These are phyloP conservation scores for Phoma sp. DNA, from an alignment of 2,329 filamentous ascomycete species.

Conservation along the genomic window DNA sequence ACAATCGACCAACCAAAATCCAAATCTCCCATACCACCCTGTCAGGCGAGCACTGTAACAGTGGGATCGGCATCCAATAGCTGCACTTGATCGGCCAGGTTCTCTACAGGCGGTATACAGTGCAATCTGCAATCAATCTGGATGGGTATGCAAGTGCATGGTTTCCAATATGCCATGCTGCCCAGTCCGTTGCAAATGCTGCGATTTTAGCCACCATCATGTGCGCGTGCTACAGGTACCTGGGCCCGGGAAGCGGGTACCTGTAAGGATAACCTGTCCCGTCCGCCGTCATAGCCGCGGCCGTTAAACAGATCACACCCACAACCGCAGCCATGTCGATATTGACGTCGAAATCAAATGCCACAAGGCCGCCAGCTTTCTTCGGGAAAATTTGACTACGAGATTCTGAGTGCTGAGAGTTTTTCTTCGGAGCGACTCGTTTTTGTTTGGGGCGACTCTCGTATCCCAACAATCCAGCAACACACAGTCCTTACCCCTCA, in stretches of 20 bases:
- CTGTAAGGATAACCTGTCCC: slow-evolving; percentile 14
- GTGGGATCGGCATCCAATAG: slow-evolving; percentile 12
- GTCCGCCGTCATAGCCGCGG: slow-evolving; percentile 32
- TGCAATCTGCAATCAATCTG: slow-evolving; percentile 12
- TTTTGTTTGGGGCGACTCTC: background rate
- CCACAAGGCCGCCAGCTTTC: background rate
- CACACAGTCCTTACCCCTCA: slow-evolving; percentile 21
- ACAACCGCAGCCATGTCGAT: background rate
- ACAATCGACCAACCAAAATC: slow-evolving; percentile 13
- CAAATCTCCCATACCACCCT: background rate
- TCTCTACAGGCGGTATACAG: slow-evolving; percentile 9
- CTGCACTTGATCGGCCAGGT: slow-evolving; percentile 4
- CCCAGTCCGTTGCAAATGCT: slow-evolving; percentile 37
- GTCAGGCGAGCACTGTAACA: slow-evolving; percentile 14
- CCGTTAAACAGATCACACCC: slow-evolving; percentile 23
- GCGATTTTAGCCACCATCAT: slow-evolving; percentile 26
- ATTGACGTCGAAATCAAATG: background rate
- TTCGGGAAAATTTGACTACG: background rate
- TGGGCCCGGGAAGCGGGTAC: slow-evolving; percentile 34
- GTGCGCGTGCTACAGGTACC: slow-evolving; percentile 22
- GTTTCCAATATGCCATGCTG: slow-evolving; percentile 43
- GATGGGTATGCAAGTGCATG: slow-evolving; percentile 21
- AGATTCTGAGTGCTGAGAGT: background rate
- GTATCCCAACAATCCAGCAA: background rate
- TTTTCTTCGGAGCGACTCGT: too few species aligned